Conservation (phyloP, 306 rosid species). For the Betula pendula region DNA sequence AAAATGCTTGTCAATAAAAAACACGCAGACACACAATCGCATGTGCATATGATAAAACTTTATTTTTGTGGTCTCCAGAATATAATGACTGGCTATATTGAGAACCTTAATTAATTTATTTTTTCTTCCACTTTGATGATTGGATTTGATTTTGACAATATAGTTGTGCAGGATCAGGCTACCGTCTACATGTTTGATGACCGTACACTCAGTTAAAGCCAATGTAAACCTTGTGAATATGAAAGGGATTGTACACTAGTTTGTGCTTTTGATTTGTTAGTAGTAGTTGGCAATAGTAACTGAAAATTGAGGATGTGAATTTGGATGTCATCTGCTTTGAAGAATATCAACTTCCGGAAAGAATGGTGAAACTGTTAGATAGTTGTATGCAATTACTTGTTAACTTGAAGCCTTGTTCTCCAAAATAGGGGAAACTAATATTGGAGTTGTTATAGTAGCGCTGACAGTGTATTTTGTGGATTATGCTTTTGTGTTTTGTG, state of each 20-base stretch:
- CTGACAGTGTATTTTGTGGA: slow-evolving; percentile 39
- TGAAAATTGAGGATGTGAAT: slow-evolving; percentile 47
- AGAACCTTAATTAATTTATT: not conserved
- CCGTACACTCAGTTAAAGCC: slow-evolving; percentile 28
- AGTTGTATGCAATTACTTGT: slow-evolving; percentile 32
- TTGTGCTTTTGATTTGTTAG: slow-evolving; percentile 64
- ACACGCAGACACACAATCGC: not conserved
- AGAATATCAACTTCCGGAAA: slow-evolving; percentile 33
- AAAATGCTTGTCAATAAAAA: not conserved
- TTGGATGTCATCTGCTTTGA: slow-evolving; percentile 41
- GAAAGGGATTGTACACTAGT: slow-evolving; percentile 62
- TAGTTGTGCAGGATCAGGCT: slow-evolving; percentile 53
- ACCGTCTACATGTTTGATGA: slow-evolving; percentile 34
- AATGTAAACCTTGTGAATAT: slow-evolving; percentile 66
- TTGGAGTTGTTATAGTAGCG: slow-evolving; percentile 37
- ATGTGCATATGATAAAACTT: not conserved
- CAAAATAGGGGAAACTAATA: slow-evolving; percentile 23
- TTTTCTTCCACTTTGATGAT: not conserved
- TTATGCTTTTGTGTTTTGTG: slow-evolving; percentile 40
- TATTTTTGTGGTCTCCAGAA: not conserved
- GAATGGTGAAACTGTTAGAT: slow-evolving; percentile 44
- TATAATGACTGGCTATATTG: slow-evolving; percentile 4
- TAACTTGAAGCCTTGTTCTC: slow-evolving; percentile 22
- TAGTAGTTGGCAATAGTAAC: slow-evolving; percentile 41
- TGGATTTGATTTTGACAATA: slow-evolving; percentile 4